Base-by-base conservation (phyloP, 371 early-diverging fungal genomes). In the Mucor piriformis region DNA sequence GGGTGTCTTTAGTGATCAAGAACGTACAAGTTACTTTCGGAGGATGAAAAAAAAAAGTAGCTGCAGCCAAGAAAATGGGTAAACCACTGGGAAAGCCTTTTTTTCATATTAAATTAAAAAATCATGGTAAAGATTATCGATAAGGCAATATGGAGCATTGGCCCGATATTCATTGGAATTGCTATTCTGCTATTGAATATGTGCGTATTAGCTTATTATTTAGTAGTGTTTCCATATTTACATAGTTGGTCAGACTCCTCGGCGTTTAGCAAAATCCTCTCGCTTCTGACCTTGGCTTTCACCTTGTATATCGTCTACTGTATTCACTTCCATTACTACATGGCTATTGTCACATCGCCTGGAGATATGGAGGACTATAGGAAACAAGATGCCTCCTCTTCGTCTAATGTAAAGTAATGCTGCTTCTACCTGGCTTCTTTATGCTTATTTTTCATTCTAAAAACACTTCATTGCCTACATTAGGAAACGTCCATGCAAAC, bases 241-340 rank as follows among this genome's bases (percentile, higher is more conserved):
- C 66, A 74, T 53, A 21, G 59, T 0, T 73, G 69, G 69, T 40
- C 70, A 21, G 57, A 62, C 21, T 54, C 61, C 13, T 59, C 71
- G 8, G 2, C 73, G 23, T 54, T 67, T 16, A 71, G 67, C 29
- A 79, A 79, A 53, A 11, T 67, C 6, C 66, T 61, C 18, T 69
- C 61, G 33, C 43, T 73, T 37, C 29, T 66, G 2, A 71, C 69
- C n/a, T 29, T 79, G 8, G 13, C 66, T 0, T 81, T 79, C 57
- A 78, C 80, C 2, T 35, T 71, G 3, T 84, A 82, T 48, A 69
- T 84, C 44, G 73, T 84, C n/a, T 84, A 81, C 54, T 76, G 76
- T 32, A 81, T 82, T 47, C 69, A 72, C 18, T 82, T 81, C 38
- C 82, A 85, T 49, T 85, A 85, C 35, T 85, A 85, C 56, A 81